Evolutionary conservation across 352 stramenopile genomes (phyloP), one percentile per base, ranked within the genome.

Genomic region (Globisporangium parvum): DNA sequence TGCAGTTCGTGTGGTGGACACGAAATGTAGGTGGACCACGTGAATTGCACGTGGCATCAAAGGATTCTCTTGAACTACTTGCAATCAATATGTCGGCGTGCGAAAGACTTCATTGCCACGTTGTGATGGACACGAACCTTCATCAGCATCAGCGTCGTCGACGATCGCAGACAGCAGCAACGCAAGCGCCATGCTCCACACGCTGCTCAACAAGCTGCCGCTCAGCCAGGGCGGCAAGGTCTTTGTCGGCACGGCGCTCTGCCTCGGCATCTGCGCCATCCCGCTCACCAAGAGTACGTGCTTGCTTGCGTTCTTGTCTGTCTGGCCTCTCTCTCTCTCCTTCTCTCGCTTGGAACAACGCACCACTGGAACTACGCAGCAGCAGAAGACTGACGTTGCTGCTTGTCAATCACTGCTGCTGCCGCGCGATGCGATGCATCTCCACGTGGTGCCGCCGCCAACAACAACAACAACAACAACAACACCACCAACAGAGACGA

Each of bases 161-260:
- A 47, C n/a, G 41, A 26, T n/a, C n/a, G n/a, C n/a, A n/a, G n/a
- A n/a, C n/a, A n/a, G 6, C n/a, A 50, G 4, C 20, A 50, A 28
- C 17, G 39, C 50, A 42, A 23, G 17, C 26, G 60, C 28, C 28
- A 87, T 90, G 77, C 60, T 90, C 57, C 51, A 70, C 63, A 71
- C 50, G 48, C 60, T 90, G 42, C 73, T 91, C 41, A 63, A 91
- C 54, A 85, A 84, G 67, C 65, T 88, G 41, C 80, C 80, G 33
- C 55, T 88, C 24, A 69, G 76, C 63, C 78, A 91, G 60, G 61
- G 66, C 51, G 80, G 76, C 65, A 91, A 91, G 57, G 83, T 93
- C 23, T 74, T 81, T 49, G 48, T 91, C 44, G 80, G 80, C 59
- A 88, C 80, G 28, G 70, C 71, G 35, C 50, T 88, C 20, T 87